phyloP scores from a whole-genome alignment of 2,329 filamentous ascomycete genomes.

The Juglanconis sp. region DNA sequence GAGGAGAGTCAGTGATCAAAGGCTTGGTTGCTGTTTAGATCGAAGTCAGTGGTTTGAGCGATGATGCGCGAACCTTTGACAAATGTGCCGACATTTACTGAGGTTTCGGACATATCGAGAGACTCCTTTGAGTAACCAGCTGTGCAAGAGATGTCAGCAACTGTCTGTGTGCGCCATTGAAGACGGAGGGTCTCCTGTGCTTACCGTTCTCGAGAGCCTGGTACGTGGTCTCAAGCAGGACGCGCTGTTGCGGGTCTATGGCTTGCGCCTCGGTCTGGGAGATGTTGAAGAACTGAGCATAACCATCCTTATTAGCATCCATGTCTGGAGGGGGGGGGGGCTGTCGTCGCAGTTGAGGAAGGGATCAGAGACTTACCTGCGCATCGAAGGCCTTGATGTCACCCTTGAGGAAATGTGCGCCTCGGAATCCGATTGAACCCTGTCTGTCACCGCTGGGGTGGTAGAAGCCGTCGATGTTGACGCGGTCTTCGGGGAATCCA shows the following conservation, averaged over 20 bases:
- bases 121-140: constrained; percentile 29
- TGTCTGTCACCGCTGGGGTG: constrained; percentile 61
- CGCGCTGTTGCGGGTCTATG: constrained; percentile 52
- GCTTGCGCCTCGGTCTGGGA: constrained; percentile 48
- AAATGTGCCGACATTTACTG: constrained; percentile 50
- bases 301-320: background rate
- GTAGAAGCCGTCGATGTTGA: constrained; percentile 64
- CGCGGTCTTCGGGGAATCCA: constrained; percentile 62
- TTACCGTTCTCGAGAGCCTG: constrained; percentile 49
- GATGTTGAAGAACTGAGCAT: constrained; percentile 47
- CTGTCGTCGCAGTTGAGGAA: background rate
- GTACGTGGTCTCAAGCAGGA: constrained; percentile 48
- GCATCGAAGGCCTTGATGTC: constrained; percentile 48
- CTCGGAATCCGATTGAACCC: constrained; percentile 33
- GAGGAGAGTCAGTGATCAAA: background rate
- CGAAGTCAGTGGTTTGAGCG: constrained; percentile 9
- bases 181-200: background rate
- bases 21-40: background rate
- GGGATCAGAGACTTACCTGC: constrained; percentile 32
- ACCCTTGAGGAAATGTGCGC: constrained; percentile 49
- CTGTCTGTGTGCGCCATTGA: background rate
- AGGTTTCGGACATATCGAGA: constrained; percentile 41
- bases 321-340: too few relatives aligned
- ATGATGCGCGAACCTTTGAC: constrained; percentile 38
- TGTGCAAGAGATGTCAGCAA: background rate